Evolutionary conservation across 306 rosid species (phyloP), one percentile per base, ranked within the genome.

Genomic region (Rubus parviflorus): DNA sequence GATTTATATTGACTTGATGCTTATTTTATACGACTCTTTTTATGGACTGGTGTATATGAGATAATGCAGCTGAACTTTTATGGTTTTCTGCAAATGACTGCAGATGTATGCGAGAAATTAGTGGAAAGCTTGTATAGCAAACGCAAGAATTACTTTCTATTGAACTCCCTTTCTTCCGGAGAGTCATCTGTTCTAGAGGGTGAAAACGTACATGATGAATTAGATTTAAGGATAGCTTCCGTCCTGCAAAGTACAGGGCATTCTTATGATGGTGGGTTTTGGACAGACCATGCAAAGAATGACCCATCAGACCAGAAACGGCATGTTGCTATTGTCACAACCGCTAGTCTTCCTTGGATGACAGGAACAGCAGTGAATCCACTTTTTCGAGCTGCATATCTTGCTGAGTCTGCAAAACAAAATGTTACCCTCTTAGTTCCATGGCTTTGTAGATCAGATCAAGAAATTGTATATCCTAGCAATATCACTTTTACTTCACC

Each of bases 271-370:
- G 99, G 99, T 90, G 97, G 97, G 63, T 84, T 90, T 75, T 89
- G 99, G 99, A 76, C 89, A 43, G 94, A 88, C 80, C 91, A 84
- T 60, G 78, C 84, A 76, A 95, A 92, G 85, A 88, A 84, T 62
- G 89, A 87, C 7, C 79, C 83, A 1, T 81, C 85, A 19, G 85
- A 82, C 45, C 83, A 80, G 70, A 93, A 91, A 84, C 83, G 98
- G 73, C 93, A 91, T 79, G 89, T 92, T 84, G 99, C 99, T 48
- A 95, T 95, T 47, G 97, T 95, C 72, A 96, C 99, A 72, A 96
- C 99, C 37, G 99, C 99, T 56, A 96, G 98, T 84, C 97, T 96
- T 88, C 98, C 98, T 76, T 96, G 99, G 99, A 89, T 96, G 99
- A 96, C 98, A 0, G 99, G 99, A 79, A 92, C 99, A 53, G 94